Evolutionary conservation across 2,329 filamentous ascomycete genomes (phyloP).

Genomic region (Penicillium sp.): DNA sequence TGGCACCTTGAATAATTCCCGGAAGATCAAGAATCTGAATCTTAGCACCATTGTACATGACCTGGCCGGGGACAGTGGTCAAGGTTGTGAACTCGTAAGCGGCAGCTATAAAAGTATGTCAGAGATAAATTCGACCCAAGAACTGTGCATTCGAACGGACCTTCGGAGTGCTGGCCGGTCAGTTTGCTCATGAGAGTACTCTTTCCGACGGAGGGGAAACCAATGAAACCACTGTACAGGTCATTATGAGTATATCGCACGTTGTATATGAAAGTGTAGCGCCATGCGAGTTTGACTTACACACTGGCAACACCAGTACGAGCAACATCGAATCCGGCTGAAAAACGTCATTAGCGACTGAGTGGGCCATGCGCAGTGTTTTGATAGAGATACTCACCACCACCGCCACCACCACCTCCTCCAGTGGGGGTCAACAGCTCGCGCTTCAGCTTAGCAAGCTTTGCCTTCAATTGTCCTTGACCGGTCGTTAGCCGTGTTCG

Average conservation of each 20-base stretch:
- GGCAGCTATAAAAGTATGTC: slow-evolving; percentile 55
- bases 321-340: slow-evolving; percentile 91
- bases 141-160: slow-evolving; percentile 28
- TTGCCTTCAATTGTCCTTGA: slow-evolving; percentile 84
- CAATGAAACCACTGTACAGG: slow-evolving; percentile 71
- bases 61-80: slow-evolving; percentile 94
- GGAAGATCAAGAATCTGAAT: slow-evolving; percentile 98
- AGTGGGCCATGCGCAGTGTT: not conserved
- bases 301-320: slow-evolving; percentile 96
- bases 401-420: slow-evolving; percentile 78
- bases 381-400: slow-evolving; percentile 44
- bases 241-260: slow-evolving; percentile 15
- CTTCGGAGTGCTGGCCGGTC: slow-evolving; percentile 94
- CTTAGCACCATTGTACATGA: slow-evolving; percentile 93
- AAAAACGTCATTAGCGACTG: slow-evolving; percentile 17
- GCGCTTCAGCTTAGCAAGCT: slow-evolving; percentile 94
- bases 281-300: slow-evolving; percentile 38
- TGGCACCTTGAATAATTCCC: slow-evolving; percentile 97
- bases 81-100: slow-evolving; percentile 99
- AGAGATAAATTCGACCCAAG: slow-evolving; percentile 5
- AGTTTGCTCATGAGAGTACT: slow-evolving; percentile 94
- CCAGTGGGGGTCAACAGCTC: slow-evolving; percentile 83
- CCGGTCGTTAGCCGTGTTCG: slow-evolving; percentile 19
- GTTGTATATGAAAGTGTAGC: no score
- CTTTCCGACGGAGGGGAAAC: slow-evolving; percentile 97